Evolutionary conservation across 306 rosid species (phyloP).

Genomic region (Quercus robur): DNA sequence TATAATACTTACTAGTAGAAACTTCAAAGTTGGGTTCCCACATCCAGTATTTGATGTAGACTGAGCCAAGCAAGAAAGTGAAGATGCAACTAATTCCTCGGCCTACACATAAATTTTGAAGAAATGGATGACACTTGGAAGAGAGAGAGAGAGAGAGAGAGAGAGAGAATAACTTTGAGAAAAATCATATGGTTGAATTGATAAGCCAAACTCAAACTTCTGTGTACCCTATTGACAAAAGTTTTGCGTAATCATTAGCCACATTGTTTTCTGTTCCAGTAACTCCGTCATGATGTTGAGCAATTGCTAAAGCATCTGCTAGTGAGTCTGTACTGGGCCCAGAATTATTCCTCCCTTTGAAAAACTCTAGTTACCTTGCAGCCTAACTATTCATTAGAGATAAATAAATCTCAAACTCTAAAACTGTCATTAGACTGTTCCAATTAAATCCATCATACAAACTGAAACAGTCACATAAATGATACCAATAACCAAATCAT

Average conservation of each 20-base stretch:
- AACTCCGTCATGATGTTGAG: slow-evolving; percentile 68
- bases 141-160: too few species aligned
- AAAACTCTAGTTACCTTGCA: too few species aligned
- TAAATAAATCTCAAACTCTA: too few species aligned
- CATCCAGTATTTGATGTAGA: slow-evolving; percentile 32
- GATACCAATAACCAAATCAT: slow-evolving; percentile 70
- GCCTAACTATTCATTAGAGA: too few species aligned
- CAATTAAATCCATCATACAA: background rate
- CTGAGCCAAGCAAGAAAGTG: slow-evolving; percentile 43
- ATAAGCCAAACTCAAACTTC: slow-evolving; percentile 24
- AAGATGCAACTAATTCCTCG: slow-evolving; percentile 4
- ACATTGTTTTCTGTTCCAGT: slow-evolving; percentile 73
- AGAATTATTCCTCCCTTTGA: too few species aligned
- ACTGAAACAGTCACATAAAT: background rate
- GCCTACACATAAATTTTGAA: too few species aligned
- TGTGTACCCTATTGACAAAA: slow-evolving; percentile 45
- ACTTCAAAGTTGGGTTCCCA: slow-evolving; percentile 33
- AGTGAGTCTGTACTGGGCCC: too few species aligned
- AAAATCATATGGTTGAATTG: background rate
- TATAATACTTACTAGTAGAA: slow-evolving; percentile 36
- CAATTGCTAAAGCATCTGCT: too few species aligned
- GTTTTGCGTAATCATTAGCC: slow-evolving; percentile 74
- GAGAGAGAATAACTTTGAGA: too few species aligned
- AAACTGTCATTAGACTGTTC: too few species aligned
- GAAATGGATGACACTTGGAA: too few species aligned